Conservation (phyloP, 129 eudicot genomes). For the Artemisia argyi region DNA sequence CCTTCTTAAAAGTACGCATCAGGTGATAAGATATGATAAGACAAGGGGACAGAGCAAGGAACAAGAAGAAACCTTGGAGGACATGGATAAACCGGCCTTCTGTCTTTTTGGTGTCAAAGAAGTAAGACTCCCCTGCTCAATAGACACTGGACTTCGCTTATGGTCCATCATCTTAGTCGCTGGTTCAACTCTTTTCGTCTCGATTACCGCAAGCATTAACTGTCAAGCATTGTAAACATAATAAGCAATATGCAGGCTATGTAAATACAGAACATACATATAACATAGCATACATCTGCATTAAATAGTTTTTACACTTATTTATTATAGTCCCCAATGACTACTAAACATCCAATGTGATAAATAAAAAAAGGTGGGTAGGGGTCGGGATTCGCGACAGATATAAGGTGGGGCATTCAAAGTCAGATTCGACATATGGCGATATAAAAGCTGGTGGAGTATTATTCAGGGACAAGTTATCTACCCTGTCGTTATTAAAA, state of each 20-base stretch:
- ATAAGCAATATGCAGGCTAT: background rate
- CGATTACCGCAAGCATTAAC: slow-evolving; percentile 22
- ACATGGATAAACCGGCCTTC: slow-evolving; percentile 66
- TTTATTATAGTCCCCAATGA: background rate
- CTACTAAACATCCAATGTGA: background rate
- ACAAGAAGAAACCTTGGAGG: slow-evolving; percentile 59
- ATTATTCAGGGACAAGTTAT: background rate
- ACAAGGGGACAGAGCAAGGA: background rate
- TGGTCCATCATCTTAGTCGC: slow-evolving; percentile 68
- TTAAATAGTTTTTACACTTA: background rate
- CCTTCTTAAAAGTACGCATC: no score
- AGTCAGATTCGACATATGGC: no score
- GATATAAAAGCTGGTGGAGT: background rate
- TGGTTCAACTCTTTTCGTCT: slow-evolving; percentile 11
- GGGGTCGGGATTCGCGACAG: background rate
- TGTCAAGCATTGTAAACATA: background rate
- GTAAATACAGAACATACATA: no score
- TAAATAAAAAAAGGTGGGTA: background rate
- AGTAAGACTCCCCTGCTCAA: slow-evolving; percentile 62
- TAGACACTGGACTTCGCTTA: slow-evolving; percentile 61
- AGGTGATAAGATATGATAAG: slow-evolving; percentile 2
- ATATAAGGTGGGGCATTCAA: background rate
- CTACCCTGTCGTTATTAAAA: background rate
- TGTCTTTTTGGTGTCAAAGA: slow-evolving; percentile 63
- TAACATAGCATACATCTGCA: no score